These are phyloP conservation scores for Podila minutissima DNA, from an alignment of 192 early-diverging fungal genomes.

Conservation along the genomic window DNA sequence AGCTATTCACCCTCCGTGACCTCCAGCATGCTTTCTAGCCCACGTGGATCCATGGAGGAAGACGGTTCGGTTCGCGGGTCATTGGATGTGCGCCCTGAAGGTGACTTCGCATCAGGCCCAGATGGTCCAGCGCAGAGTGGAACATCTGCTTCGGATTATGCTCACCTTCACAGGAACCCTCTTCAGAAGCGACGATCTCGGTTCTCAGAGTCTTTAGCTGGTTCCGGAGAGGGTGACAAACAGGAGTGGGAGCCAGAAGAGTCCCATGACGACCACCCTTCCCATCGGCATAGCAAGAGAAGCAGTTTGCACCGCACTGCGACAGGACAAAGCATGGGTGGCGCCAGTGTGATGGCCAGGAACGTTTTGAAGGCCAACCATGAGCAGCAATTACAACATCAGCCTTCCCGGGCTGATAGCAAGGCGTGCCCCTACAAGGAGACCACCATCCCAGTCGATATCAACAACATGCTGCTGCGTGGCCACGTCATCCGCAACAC, in stretches of 20 bases:
- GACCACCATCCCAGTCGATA: constrained; percentile 73
- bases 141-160: constrained; percentile 46
- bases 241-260: constrained; percentile 18
- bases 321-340: constrained; percentile 14
- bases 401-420: not conserved
- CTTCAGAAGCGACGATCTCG: constrained; percentile 24
- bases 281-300: constrained; percentile 10
- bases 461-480: constrained; percentile 85
- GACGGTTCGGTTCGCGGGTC: constrained; percentile 4
- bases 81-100: not conserved
- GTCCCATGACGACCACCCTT: constrained; percentile 2
- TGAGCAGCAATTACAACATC: constrained; percentile 38
- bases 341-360: constrained; percentile 37
- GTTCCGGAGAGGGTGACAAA: constrained; percentile 6
- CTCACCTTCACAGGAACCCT: constrained; percentile 29
- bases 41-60: constrained; percentile 42
- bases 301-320: constrained; percentile 28
- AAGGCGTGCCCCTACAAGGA: constrained; percentile 10
- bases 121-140: constrained; percentile 27
- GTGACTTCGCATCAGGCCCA: not conserved
- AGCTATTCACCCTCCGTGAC: constrained; percentile 47
- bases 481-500: constrained; percentile 93
- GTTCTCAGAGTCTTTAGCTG: constrained; percentile 6
- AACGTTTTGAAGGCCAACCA: constrained; percentile 37
- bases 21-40: constrained; percentile 48